Evolutionary conservation across 2,329 filamentous ascomycete genomes (phyloP).

Genomic region (Colletotrichum tofieldiae): DNA sequence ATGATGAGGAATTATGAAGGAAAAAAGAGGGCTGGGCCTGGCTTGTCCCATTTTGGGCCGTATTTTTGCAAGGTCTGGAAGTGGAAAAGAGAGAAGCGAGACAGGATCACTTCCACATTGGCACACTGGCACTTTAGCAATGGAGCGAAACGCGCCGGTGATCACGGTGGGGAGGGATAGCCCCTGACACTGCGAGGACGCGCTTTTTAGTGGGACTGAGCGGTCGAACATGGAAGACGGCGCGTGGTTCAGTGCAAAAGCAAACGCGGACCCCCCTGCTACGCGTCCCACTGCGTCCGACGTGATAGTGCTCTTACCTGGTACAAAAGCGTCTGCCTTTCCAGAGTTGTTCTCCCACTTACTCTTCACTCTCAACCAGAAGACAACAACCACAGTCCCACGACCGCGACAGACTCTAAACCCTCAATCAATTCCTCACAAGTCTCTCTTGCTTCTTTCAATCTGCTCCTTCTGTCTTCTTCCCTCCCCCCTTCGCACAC

Average conservation of each 20-base stretch:
- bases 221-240: neutral
- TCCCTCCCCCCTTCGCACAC: neutral
- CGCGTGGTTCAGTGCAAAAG: conserved; percentile 26
- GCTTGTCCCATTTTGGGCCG: conserved; percentile 22
- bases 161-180: conserved; percentile 15
- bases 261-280: conserved; percentile 37
- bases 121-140: conserved; percentile 31
- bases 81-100: conserved; percentile 30
- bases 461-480: conserved; percentile 26
- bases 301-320: conserved; percentile 35
- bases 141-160: conserved; percentile 34
- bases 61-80: conserved; percentile 28
- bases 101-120: conserved; percentile 23
- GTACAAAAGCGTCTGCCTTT: conserved; percentile 42
- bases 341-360: conserved; percentile 12
- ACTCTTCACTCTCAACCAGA: conserved; percentile 32
- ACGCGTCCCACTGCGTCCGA: conserved; percentile 37
- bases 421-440: conserved; percentile 35
- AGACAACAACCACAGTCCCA: conserved; percentile 11
- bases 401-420: conserved; percentile 5
- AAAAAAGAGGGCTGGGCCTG: conserved; percentile 35
- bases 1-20: conserved; percentile 11
- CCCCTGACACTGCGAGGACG: conserved; percentile 29
- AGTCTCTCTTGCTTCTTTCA: conserved; percentile 40
- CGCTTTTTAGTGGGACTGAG: conserved; percentile 33